phyloP scores from a whole-genome alignment of 805 yeast genomes.

The Blastobotrys attinorum region DNA sequence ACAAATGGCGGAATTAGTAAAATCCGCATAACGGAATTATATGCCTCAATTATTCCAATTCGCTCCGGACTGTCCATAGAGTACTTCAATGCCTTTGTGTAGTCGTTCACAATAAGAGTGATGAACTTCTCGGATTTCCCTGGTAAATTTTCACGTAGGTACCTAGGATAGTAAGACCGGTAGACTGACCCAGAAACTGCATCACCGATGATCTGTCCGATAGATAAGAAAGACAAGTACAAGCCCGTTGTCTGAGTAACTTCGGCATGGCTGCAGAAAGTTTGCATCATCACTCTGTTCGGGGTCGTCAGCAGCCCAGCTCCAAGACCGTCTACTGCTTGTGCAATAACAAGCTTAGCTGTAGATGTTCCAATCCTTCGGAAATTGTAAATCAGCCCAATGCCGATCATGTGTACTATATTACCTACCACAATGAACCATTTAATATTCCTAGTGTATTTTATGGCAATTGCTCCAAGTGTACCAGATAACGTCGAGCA shows the following conservation, averaged over 20 bases:
- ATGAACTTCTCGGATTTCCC: not conserved
- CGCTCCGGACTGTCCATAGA: constrained; percentile 8
- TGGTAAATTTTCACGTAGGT: constrained; percentile 1
- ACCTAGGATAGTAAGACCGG: constrained; percentile 4
- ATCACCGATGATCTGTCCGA: constrained; percentile 9
- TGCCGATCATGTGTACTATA: constrained; percentile 46
- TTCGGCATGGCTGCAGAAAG: constrained; percentile 4
- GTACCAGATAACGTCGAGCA: constrained; percentile 9
- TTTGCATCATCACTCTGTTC: constrained; percentile 7
- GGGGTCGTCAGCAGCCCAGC: constrained; percentile 66
- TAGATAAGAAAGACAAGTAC: constrained; percentile 6
- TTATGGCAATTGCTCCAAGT: constrained; percentile 5
- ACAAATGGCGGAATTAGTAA: constrained; percentile 9
- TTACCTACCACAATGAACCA: constrained; percentile 50
- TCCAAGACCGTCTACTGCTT: constrained; percentile 58
- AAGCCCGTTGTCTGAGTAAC: constrained; percentile 8
- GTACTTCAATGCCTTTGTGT: not conserved
- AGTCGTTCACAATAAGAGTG: constrained; percentile 2
- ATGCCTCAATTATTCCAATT: constrained; percentile 7
- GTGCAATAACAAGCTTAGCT: constrained; percentile 54
- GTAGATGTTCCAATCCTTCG: constrained; percentile 43
- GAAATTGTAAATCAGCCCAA: constrained; percentile 50
- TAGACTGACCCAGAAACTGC: constrained; percentile 10
- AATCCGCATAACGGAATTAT: constrained; percentile 8
- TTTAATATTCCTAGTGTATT: constrained; percentile 2